Base-by-base conservation (phyloP, 2,329 filamentous ascomycete genomes). In the Nothophaeocryptopus gaeumannii region DNA sequence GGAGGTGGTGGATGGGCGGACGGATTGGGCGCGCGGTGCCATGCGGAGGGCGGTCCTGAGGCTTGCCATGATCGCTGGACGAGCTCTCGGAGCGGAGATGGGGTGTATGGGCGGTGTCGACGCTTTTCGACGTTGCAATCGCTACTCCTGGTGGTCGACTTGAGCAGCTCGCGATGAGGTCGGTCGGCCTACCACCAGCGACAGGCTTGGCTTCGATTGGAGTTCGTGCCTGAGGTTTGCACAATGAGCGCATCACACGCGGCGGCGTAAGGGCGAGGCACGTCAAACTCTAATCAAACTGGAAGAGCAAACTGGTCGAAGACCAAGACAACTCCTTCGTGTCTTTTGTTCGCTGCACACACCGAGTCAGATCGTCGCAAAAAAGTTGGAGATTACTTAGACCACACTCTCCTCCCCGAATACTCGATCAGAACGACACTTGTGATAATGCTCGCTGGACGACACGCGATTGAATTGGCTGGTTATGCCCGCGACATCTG, bases 21-120 rank as follows among this genome's bases (percentile, higher is more conserved):
- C 38, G 56, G 55, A 53, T 35, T 63, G 62, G n/a, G 64, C 57
- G 51, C 62, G 60, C 13, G 62, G 58, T 35, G 59, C 59, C 48
- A 62, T 50, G 30, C 64, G 60, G 34, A 63, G 44, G 14, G 58
- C 54, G 10, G 53, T 50, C 39, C 61, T 56, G 32, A 65, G 46
- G 39, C 55, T 46, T 31, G 63, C 58, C 64, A 66, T 66, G 32
- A 43, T 54, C 32, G 42, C 26, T 39, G 37, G n/a, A 41, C 14
- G 14, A 13, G 33, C 31, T 16, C 31, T 16, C 10, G 31, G 45
- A 39, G n/a, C 26, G 34, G 13, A 9, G 39, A 39, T 41, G 20
- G 32, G 30, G 26, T 20, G 37, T 39, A 15, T n/a, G 49, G 26
- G 46, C 13, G n/a, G 39, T 44, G 36, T 40, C n/a, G 38, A 49